These are phyloP conservation scores for Fusarium goolgardi DNA, from an alignment of 2,329 filamentous ascomycete species.

Conservation along the genomic window DNA sequence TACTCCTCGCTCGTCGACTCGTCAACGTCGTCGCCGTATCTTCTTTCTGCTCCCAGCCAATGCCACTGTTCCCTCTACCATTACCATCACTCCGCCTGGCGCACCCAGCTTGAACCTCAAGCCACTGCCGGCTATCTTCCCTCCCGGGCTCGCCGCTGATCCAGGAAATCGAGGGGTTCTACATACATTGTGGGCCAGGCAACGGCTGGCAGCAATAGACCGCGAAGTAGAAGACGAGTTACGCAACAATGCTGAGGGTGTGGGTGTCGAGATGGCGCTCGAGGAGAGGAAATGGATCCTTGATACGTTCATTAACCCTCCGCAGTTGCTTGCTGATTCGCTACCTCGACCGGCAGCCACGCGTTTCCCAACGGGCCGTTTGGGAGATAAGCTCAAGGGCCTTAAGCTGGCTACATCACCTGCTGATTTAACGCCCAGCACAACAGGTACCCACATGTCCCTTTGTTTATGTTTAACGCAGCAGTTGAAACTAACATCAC, in stretches of 20 bases:
- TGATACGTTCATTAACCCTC: constrained; percentile 70
- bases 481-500: constrained; percentile 33
- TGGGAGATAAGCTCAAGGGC: constrained; percentile 84
- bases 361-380: constrained; percentile 72
- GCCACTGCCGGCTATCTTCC: constrained; percentile 87
- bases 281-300: constrained; percentile 89
- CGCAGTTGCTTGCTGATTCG: constrained; percentile 34
- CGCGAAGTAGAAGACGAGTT: constrained; percentile 81
- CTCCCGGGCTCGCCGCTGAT: constrained; percentile 76
- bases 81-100: constrained; percentile 69
- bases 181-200: constrained; percentile 91
- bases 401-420: constrained; percentile 81
- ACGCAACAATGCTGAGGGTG: constrained; percentile 79
- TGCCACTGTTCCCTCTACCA: constrained; percentile 75
- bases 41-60: constrained; percentile 86
- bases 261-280: constrained; percentile 85
- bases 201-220: constrained; percentile 78
- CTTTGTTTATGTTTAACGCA: constrained; percentile 1
- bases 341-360: constrained; percentile 63
- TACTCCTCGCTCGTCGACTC: constrained; percentile 41
- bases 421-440: constrained; percentile 67
- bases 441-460: constrained; percentile 58
- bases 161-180: constrained; percentile 83
- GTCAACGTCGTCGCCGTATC: constrained; percentile 67
- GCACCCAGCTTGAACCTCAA: constrained; percentile 69